Base-by-base conservation (phyloP, 192 early-diverging fungal species). In the Umbelopsis ramanniana region DNA sequence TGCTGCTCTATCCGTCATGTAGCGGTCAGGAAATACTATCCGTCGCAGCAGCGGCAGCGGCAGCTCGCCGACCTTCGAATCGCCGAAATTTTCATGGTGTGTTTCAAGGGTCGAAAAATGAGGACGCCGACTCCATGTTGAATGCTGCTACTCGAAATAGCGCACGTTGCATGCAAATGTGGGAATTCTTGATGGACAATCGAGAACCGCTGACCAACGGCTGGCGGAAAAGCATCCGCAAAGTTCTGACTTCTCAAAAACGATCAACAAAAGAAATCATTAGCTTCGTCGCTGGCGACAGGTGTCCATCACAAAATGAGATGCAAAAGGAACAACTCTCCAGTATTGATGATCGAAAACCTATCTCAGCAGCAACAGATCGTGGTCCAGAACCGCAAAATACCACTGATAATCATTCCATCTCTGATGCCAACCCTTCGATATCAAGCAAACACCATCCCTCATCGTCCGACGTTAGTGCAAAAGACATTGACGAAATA, bases 141-240 rank as follows among this genome's bases (percentile, higher is more conserved):
- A 63, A 37, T 63, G 57, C 57, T 37, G 57, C 57, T 19, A 26
- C 57, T 0, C 26, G 57, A 19, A 63, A 63, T 17, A 35, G 57
- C 26, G 57, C 57, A 19, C 26, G 57, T n/a, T 63, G 57, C 15
- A 63, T 63, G 57, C 57, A 63, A 19, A 63, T 63, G 57, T 63
- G 57, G 57, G 57, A 63, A 35, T 63, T 63, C n/a, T 37, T 63
- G 33, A 63, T 63, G 57, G 57, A 63, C 19, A 29, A 63, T 63
- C 26, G 57, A 63, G 15, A 37, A 7, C 29, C 57, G 4, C 14
- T 63, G 0, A 63, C 57, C 15, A 35, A 37, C 14, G 57, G 57
- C 17, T 63, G 57, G 57, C 57, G 57, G 6, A 37, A 29, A 14
- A 63, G 37, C 33, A 63, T 63, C 4, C 57, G 57, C 5, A 63